Base-by-base conservation (phyloP, 495 filamentous ascomycete genomes). In the Penicillium taxi region DNA sequence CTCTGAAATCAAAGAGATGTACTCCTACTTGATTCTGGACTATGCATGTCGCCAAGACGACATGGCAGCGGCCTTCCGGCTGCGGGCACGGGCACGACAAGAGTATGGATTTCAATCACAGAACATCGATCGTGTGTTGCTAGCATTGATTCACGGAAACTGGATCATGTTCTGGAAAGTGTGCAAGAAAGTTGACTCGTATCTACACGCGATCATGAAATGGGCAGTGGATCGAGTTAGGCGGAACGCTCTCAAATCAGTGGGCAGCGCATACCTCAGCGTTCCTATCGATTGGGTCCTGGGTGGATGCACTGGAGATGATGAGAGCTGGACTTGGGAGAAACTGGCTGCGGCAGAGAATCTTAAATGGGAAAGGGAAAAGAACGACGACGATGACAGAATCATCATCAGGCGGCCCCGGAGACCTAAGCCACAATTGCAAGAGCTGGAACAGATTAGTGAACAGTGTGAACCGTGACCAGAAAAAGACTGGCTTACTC, bases 1-100 rank as follows among this genome's bases (percentile, higher is more conserved):
- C 8, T 58, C 75, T 9, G 86, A 94, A 46, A 55, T 83, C 12
- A 77, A 79, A 31, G 91, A 96, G 42, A 75, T 89, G 42, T 70
- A 78, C 14, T 74, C 76, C 21, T 96, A 94, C 52, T 71, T 82
- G 11, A 78, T 96, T 27, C 75, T 96, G 11, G 91, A 98, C 59
- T 73, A 86, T 26, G 87, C 88, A 7, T 95, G 90, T 55, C 76
- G 88, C 9, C 76, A 87, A 46, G 68, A 75, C n/a, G 72, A 94
- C 41, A 67, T 94, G 23, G 69, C 70, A 6, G 70, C 75, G 21
- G 91, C 90, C 1, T 86, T 81, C 45, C 63, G 70, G n/a, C 53
- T 82, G 28, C 70, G 73, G 18, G 50, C 59, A 18, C 54, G 53
- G 8, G 59, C 64, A 21, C 65, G 63, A 11, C 65, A 65, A 21